Evolutionary conservation across 2,329 filamentous ascomycete species (phyloP).

Genomic region (Didymella exigua): DNA sequence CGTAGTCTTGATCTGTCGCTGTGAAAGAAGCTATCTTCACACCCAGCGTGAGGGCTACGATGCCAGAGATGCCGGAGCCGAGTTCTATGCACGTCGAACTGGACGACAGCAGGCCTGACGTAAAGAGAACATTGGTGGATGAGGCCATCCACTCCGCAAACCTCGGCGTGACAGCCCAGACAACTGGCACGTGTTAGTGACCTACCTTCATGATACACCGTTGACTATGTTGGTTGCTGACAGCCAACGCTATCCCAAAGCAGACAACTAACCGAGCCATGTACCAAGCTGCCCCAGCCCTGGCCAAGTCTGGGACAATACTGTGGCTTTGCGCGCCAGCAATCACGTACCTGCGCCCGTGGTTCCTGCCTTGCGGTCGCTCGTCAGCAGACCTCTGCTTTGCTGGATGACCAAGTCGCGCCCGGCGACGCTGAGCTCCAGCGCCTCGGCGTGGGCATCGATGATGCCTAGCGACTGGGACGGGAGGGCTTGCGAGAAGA

Average conservation of each 20-base stretch:
- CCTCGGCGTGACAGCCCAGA: constrained; percentile 89
- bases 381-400: constrained; percentile 80
- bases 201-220: constrained; percentile 5
- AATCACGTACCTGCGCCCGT: constrained; percentile 67
- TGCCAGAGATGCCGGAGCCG: constrained; percentile 83
- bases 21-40: constrained; percentile 69
- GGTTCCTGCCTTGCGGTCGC: constrained; percentile 73
- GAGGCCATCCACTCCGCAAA: constrained; percentile 80
- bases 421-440: constrained; percentile 72
- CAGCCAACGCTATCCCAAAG: constrained; percentile 7
- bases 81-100: constrained; percentile 75
- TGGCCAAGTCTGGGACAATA: constrained; percentile 31
- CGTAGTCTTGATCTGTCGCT: constrained; percentile 88
- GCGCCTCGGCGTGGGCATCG: constrained; percentile 67
- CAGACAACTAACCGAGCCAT: constrained; percentile 1
- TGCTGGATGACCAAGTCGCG: constrained; percentile 79
- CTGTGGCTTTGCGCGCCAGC: neutral
- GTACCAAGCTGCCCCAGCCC: constrained; percentile 30
- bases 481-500: constrained; percentile 78
- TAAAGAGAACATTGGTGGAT: constrained; percentile 67
- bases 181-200: constrained; percentile 58
- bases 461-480: constrained; percentile 77
- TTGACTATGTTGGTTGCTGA: neutral
- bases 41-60: constrained; percentile 73
- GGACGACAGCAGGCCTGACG: constrained; percentile 57